phyloP scores from a whole-genome alignment of 352 stramenopile species.

The Globisporangium radiosum region DNA sequence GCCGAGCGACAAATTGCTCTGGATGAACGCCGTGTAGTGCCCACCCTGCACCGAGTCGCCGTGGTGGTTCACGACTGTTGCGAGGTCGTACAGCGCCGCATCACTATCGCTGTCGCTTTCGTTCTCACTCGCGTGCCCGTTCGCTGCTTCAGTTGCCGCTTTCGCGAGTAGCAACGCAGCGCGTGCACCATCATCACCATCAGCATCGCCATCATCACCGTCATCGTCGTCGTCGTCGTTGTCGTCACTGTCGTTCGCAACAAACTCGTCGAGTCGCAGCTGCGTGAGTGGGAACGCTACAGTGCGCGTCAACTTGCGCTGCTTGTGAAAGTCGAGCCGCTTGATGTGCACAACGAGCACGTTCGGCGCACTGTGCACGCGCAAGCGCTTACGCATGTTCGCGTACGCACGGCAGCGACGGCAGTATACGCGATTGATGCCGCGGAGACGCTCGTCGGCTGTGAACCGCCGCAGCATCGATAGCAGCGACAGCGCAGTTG shows the following conservation, averaged over 20 bases:
- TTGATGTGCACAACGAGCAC: slow-evolving; percentile 74
- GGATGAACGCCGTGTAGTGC: slow-evolving; percentile 62
- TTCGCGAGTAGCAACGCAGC: too few relatives aligned
- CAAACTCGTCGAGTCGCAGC: slow-evolving; percentile 32
- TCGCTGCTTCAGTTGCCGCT: too few relatives aligned
- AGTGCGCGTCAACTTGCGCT: slow-evolving; percentile 43
- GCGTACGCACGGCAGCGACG: slow-evolving; percentile 45
- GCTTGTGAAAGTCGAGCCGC: slow-evolving; percentile 60
- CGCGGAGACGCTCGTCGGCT: slow-evolving; percentile 45
- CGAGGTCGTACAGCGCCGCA: slow-evolving; percentile 49
- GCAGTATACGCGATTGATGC: slow-evolving; percentile 62
- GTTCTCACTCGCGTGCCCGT: slow-evolving; percentile 6
- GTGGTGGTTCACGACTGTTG: slow-evolving; percentile 60
- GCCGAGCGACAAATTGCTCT: slow-evolving; percentile 6
- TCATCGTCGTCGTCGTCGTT: slow-evolving; percentile 5
- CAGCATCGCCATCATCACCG: not conserved
- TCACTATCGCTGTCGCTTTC: slow-evolving; percentile 1
- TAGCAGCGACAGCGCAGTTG: slow-evolving; percentile 19
- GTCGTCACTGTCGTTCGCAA: slow-evolving; percentile 4
- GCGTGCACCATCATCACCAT: too few relatives aligned
- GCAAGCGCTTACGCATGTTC: slow-evolving; percentile 53
- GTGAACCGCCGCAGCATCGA: slow-evolving; percentile 43
- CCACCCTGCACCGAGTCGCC: slow-evolving; percentile 59
- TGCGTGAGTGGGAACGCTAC: slow-evolving; percentile 47
- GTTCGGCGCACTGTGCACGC: slow-evolving; percentile 54